Evolutionary conservation across 768 basidiomycete genomes (phyloP), one percentile per base, ranked within the genome.

Genomic region (Gymnopilus dilepis): DNA sequence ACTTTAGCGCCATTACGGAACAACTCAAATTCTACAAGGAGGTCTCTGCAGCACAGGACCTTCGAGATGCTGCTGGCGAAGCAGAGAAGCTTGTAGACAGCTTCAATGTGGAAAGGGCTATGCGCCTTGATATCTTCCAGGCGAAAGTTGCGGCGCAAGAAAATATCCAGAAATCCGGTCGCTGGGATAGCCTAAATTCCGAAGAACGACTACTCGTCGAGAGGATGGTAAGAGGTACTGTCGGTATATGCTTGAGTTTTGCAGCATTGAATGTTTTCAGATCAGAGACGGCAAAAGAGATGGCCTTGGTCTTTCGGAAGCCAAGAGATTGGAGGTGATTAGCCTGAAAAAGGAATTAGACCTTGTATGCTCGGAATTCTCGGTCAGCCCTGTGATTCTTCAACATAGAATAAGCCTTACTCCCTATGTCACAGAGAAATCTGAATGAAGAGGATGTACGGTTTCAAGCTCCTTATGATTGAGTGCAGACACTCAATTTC

Each of bases 371-470:
- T 76, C 92, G 21, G 88, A 91, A 70, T 95, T 95, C 67, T 85
- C 81, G 72, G 91, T 91, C 66, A 66, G 88, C 77, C 48, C 12
- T 13, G 50, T 13, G 50, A 19, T 30, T n/a, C 37, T 19, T 45
- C 42, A 11, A 34, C 24, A 40, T 50, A 21, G 56, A n/a, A n/a
- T 22, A 21, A 6, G 19, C 47, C 30, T 21, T 41, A 45, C 61
- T 19, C 55, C 65, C 30, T 15, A 26, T 24, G 12, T 13, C 13
- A 33, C 42, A 91, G 88, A 92, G 89, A 88, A 92, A 94, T 76
- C 92, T 89, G 76, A 94, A 94, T 68, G 93, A 96, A 73, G 94
- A 95, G 70, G 87, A 90, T 43, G 91, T 90, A 63, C 59, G 78
- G 64, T 41, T 15, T 8, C 21, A 11, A 31, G n/a, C n/a, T n/a